phyloP scores from a whole-genome alignment of 2,329 filamentous ascomycete species.

The Tolypocladium sp. region DNA sequence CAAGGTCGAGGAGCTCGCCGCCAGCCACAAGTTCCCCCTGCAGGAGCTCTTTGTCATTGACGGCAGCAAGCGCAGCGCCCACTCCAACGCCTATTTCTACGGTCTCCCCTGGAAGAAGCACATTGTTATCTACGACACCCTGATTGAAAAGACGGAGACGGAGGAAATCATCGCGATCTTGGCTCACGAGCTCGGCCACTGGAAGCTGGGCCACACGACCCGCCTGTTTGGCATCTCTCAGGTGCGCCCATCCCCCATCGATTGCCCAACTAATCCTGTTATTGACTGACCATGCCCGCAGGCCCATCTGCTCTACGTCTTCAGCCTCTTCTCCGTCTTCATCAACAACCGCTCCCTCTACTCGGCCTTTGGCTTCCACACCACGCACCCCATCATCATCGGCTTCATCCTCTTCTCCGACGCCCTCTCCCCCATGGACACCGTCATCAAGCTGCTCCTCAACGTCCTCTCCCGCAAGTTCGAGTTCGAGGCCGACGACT shows the following conservation, averaged over 20 bases:
- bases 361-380: constrained; percentile 79
- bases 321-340: constrained; percentile 92
- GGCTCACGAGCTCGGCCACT: constrained; percentile 93
- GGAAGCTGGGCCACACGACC: constrained; percentile 92
- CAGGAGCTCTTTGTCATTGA: constrained; percentile 92
- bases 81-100: constrained; percentile 93
- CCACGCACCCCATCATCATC: constrained; percentile 82
- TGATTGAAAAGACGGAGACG: constrained; percentile 89
- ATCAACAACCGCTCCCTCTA: constrained; percentile 93
- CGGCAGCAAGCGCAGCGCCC: constrained; percentile 76
- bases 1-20: constrained; percentile 74
- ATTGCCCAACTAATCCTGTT: not conserved
- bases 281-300: constrained; percentile 26
- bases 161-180: constrained; percentile 92
- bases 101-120: constrained; percentile 99
- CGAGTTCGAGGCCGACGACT: constrained; percentile 92
- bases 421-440: constrained; percentile 88
- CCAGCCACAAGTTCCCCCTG: constrained; percentile 81
- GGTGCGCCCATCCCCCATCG: constrained; percentile 22
- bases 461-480: constrained; percentile 91
- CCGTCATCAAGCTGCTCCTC: constrained; percentile 90
- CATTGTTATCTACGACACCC: constrained; percentile 97
- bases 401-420: constrained; percentile 97
- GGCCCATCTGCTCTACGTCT: constrained; percentile 94
- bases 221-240: constrained; percentile 80